phyloP scores from a whole-genome alignment of 2,329 filamentous ascomycete genomes.

The Verticillium tricorpus region DNA sequence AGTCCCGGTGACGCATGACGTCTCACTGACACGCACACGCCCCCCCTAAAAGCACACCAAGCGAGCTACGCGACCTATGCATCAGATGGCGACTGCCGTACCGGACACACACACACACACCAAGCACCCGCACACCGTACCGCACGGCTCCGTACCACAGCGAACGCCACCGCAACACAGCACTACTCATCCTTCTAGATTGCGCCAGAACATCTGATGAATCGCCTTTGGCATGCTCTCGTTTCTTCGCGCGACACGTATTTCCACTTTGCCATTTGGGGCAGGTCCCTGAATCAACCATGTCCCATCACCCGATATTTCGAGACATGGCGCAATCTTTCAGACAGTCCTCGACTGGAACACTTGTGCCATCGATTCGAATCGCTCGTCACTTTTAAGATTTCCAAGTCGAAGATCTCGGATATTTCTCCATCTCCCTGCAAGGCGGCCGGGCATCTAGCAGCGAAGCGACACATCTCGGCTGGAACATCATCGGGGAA shows the following conservation, averaged over 20 bases:
- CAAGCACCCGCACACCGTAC: too few relatives aligned
- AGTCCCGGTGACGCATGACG: background rate
- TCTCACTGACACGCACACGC: background rate
- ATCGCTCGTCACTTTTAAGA: too few relatives aligned
- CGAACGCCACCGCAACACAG: background rate
- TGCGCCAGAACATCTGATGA: background rate
- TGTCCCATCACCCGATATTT: background rate
- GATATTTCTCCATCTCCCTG: background rate
- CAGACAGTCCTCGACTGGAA: background rate
- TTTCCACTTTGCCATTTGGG: background rate
- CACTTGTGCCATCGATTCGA: background rate
- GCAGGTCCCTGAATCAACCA: background rate
- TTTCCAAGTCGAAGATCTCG: background rate
- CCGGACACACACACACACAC: too few relatives aligned
- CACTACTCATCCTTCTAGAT: background rate
- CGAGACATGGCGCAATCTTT: slow-evolving; percentile 4
- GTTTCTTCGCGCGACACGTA: background rate
- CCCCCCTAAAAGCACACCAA: background rate
- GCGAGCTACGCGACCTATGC: background rate
- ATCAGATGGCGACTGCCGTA: background rate
- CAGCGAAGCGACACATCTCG: background rate
- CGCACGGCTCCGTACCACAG: too few relatives aligned
- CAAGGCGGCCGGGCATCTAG: background rate
- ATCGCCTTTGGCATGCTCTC: background rate
- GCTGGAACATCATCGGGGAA: background rate